phyloP scores from a whole-genome alignment of 148 eudicot genomes.

The Polygonum maritimum region DNA sequence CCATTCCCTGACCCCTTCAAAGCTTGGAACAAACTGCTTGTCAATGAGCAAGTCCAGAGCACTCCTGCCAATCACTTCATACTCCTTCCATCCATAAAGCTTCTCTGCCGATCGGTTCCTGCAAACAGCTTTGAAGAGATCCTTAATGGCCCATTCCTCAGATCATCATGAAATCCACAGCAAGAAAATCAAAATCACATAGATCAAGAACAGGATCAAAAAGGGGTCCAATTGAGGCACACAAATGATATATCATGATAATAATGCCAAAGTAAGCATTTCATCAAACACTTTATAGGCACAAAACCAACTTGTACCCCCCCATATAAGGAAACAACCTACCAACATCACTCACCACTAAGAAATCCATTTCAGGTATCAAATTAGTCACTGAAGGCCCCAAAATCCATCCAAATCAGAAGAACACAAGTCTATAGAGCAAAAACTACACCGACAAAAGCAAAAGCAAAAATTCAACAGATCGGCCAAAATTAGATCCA shows the following conservation, averaged over 20 bases:
- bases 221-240: background rate
- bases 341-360: background rate
- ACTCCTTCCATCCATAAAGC: slow-evolving; percentile 66
- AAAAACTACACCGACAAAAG: background rate
- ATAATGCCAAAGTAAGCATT: background rate
- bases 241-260: background rate
- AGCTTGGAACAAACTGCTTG: slow-evolving; percentile 31
- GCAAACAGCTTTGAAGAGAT: slow-evolving; percentile 5
- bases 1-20: slow-evolving; percentile 32
- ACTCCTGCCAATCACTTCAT: slow-evolving; percentile 55
- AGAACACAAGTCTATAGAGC: background rate
- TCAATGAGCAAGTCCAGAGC: slow-evolving; percentile 41
- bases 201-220: background rate
- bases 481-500: background rate
- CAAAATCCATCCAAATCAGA: background rate
- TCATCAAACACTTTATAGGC: background rate
- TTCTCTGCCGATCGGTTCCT: slow-evolving; percentile 78
- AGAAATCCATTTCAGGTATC: background rate
- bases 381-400: background rate
- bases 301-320: background rate
- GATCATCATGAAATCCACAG: background rate
- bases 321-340: background rate
- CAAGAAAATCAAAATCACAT: background rate
- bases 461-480: background rate
- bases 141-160: background rate